A percentile compares a stretch with the other conserved stretches of the same genome.
phyloP scores from a whole-genome alignment of 1,284 basidiomycete genomes.

The Cryptococcus sp. region DNA sequence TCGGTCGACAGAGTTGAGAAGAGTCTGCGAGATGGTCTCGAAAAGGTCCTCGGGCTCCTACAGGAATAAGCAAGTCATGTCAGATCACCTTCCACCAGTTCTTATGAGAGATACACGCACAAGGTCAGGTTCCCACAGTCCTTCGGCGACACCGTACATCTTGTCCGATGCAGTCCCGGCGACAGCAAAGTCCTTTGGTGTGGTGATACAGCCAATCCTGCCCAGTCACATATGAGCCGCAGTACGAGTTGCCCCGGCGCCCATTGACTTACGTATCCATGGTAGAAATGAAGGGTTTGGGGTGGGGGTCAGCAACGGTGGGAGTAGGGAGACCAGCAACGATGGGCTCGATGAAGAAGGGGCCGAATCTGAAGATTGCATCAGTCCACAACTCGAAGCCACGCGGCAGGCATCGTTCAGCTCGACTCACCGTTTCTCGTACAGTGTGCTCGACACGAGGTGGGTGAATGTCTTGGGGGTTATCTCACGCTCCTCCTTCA shows the following conservation, averaged over 20 bases:
- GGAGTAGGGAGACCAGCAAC: conserved; percentile 78
- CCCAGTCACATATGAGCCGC: background rate
- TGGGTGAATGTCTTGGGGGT: conserved; percentile 95
- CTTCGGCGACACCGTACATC: conserved; percentile 95
- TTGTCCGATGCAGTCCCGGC: conserved; percentile 90
- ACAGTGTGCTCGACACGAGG: conserved; percentile 93
- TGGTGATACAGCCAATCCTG: conserved; percentile 71
- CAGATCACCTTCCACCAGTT: background rate
- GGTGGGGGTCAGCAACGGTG: conserved; percentile 60
- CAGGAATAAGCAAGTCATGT: background rate
- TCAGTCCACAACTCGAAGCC: background rate
- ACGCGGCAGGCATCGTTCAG: background rate
- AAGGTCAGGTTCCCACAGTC: conserved; percentile 96
- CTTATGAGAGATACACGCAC: conserved; percentile 35
- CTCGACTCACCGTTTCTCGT: conserved; percentile 77
- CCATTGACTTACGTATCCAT: conserved; percentile 66
- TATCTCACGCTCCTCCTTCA: conserved; percentile 98
- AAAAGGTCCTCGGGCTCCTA: conserved; percentile 92
- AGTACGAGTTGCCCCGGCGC: background rate
- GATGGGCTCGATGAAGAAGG: conserved; percentile 96
- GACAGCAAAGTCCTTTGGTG: conserved; percentile 82
- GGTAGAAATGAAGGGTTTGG: conserved; percentile 92
- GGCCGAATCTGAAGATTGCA: conserved; percentile 63
- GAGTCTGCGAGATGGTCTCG: conserved; percentile 95
- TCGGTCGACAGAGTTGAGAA: conserved; percentile 92